These are phyloP conservation scores for Trichoderma parareesei DNA, from an alignment of 495 filamentous ascomycete genomes.

Conservation along the genomic window DNA sequence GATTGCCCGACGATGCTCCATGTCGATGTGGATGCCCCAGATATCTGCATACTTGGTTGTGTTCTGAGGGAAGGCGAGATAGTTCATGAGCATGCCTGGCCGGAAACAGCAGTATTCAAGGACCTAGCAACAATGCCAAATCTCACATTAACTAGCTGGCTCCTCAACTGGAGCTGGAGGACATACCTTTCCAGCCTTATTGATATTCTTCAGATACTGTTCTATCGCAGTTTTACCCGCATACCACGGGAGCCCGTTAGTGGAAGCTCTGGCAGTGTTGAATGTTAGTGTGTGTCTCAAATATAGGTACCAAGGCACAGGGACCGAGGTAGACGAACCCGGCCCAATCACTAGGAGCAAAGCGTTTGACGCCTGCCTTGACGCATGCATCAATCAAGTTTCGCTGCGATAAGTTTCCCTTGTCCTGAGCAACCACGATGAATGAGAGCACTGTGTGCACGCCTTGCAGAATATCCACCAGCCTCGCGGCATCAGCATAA, in stretches of 20 bases:
- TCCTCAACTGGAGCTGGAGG: constrained; percentile 14
- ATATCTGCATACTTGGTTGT: constrained; percentile 41
- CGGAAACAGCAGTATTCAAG: constrained; percentile 54
- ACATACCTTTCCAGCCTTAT: constrained; percentile 39
- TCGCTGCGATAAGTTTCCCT: constrained; percentile 29
- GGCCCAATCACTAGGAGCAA: constrained; percentile 41
- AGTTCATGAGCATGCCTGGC: constrained; percentile 47
- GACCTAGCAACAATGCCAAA: constrained; percentile 25
- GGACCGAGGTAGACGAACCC: constrained; percentile 16
- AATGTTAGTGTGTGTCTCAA: not conserved
- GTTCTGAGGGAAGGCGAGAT: constrained; percentile 42
- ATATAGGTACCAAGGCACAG: not conserved
- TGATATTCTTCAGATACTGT: constrained; percentile 43
- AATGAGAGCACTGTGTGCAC: constrained; percentile 51
- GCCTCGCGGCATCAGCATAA: constrained; percentile 31
- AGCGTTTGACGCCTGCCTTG: constrained; percentile 45
- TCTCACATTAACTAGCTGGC: not conserved
- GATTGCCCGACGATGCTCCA: constrained; percentile 32
- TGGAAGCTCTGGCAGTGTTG: constrained; percentile 15
- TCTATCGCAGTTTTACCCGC: constrained; percentile 38
- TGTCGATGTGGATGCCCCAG: constrained; percentile 42
- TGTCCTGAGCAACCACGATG: constrained; percentile 30
- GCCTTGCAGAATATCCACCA: constrained; percentile 35
- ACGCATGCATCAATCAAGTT: constrained; percentile 46
- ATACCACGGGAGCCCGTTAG: constrained; percentile 38